Conservation (phyloP, 2,329 filamentous ascomycete species). For the Colletotrichum caudatum region DNA sequence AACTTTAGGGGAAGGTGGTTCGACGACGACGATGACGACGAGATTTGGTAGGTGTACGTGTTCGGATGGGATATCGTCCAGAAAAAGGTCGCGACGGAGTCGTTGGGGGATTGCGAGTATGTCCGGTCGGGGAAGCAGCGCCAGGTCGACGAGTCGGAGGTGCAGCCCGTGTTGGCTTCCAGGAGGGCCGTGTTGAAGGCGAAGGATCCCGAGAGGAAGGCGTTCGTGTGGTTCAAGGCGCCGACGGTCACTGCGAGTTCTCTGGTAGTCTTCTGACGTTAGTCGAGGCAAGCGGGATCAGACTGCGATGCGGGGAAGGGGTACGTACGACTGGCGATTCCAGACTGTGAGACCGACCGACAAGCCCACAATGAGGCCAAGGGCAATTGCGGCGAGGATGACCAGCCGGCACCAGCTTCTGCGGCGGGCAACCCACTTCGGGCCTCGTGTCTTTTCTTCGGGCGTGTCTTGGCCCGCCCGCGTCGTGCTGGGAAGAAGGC, state of each 20-base stretch:
- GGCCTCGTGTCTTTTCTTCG: constrained; percentile 31
- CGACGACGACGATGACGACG: constrained; percentile 66
- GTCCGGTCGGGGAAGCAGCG: constrained; percentile 69
- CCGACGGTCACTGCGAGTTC: constrained; percentile 9
- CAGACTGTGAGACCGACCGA: constrained; percentile 57
- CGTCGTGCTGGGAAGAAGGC: constrained; percentile 16
- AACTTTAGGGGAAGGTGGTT: constrained; percentile 70
- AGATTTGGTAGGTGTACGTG: constrained; percentile 61
- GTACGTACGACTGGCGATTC: constrained; percentile 52
- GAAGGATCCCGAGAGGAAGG: constrained; percentile 73
- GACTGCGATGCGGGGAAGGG: neutral
- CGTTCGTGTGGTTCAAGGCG: constrained; percentile 30
- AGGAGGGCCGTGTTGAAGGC: constrained; percentile 69
- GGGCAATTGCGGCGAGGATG: constrained; percentile 47
- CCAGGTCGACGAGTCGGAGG: constrained; percentile 69
- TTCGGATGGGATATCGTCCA: constrained; percentile 68
- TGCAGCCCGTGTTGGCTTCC: constrained; percentile 66
- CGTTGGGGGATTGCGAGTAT: constrained; percentile 54
- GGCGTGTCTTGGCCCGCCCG: neutral
- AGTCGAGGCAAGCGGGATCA: constrained; percentile 22
- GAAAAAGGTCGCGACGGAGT: constrained; percentile 69
- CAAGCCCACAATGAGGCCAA: constrained; percentile 52
- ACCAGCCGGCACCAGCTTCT: constrained; percentile 52
- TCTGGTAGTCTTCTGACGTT: constrained; percentile 7
- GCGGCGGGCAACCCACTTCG: constrained; percentile 43